phyloP scores from a whole-genome alignment of 176 grass and related monocot genomes.

The Triticum timopheevii region DNA sequence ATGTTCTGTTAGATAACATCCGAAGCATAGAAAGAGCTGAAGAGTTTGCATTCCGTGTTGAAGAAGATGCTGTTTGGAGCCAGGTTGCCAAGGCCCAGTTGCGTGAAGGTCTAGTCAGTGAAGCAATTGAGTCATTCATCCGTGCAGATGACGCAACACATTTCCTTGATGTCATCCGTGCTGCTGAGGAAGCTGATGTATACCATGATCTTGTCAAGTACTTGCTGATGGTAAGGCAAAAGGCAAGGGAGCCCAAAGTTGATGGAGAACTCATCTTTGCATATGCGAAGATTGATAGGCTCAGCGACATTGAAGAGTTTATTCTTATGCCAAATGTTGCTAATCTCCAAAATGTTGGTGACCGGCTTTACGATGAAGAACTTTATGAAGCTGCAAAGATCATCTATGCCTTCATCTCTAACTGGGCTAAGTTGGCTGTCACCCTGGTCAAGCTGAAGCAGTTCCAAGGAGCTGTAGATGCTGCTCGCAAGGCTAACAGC shows the following conservation, averaged over 20 bases:
- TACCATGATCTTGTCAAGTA: constrained; percentile 84
- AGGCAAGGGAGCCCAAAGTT: constrained; percentile 75
- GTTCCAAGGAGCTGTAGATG: constrained; percentile 98
- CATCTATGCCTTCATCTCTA: constrained; percentile 94
- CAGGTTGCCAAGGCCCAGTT: constrained; percentile 95
- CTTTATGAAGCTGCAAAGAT: constrained; percentile 99
- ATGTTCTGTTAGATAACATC: constrained; percentile 92
- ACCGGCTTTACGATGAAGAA: constrained; percentile 83
- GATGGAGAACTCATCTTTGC: constrained; percentile 95
- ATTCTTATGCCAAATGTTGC: constrained; percentile 99
- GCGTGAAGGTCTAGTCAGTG: constrained; percentile 84
- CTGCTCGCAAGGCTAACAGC: constrained; percentile 92
- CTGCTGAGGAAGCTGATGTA: constrained; percentile 79
- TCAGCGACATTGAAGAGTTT: constrained; percentile 93
- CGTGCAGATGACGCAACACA: constrained; percentile 84
- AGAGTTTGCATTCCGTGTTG: constrained; percentile 91
- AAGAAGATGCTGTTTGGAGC: constrained; percentile 98
- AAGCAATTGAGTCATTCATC: constrained; percentile 98
- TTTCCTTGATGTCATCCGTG: constrained; percentile 87
- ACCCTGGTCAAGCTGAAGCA: constrained; percentile 90
- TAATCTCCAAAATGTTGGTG: constrained; percentile 92
- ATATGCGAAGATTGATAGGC: constrained; percentile 86
- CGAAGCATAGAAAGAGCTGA: constrained; percentile 90
- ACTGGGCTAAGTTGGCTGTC: constrained; percentile 94
- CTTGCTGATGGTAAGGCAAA: constrained; percentile 87